Conservation (phyloP, 139 green algal genomes). For the Volvox africanus region DNA sequence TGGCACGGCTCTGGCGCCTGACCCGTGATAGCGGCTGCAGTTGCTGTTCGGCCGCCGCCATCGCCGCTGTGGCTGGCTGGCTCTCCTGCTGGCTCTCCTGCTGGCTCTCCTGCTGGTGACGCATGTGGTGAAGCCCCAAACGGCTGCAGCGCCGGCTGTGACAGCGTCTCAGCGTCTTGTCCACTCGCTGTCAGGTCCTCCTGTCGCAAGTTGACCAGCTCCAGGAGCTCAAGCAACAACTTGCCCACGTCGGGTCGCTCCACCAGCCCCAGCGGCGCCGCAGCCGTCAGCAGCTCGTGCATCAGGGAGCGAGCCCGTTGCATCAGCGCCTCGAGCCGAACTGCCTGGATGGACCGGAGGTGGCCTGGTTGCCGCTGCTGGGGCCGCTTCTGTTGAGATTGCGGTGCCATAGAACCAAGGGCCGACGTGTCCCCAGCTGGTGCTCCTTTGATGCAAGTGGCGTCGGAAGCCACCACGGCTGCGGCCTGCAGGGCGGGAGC, state of each 20-base stretch:
- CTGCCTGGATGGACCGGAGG: neutral
- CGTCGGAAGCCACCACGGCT: neutral
- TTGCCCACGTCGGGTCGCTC: neutral
- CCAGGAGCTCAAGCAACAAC: neutral
- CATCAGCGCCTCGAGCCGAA: slow-evolving; percentile 1
- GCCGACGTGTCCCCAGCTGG: too few species aligned
- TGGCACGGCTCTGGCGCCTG: neutral
- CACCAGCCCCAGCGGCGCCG: neutral
- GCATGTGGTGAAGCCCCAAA: neutral
- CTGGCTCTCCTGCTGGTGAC: neutral
- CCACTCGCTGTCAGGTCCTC: neutral
- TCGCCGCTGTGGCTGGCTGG: neutral
- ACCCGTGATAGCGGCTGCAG: neutral
- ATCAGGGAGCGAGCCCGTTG: neutral
- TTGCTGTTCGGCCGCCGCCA: neutral
- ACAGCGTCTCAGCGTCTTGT: neutral
- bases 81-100: neutral
- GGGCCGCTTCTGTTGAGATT: neutral
- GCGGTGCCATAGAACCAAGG: neutral
- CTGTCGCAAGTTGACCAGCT: neutral
- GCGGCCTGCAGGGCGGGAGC: neutral
- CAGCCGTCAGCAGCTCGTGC: neutral
- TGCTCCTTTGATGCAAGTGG: neutral
- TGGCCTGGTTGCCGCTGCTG: neutral
- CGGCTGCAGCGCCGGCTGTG: neutral